Evolutionary conservation across 108 stramenopile species (phyloP), one percentile per base, ranked within the genome.

Genomic region (Cylindrotheca closterium): DNA sequence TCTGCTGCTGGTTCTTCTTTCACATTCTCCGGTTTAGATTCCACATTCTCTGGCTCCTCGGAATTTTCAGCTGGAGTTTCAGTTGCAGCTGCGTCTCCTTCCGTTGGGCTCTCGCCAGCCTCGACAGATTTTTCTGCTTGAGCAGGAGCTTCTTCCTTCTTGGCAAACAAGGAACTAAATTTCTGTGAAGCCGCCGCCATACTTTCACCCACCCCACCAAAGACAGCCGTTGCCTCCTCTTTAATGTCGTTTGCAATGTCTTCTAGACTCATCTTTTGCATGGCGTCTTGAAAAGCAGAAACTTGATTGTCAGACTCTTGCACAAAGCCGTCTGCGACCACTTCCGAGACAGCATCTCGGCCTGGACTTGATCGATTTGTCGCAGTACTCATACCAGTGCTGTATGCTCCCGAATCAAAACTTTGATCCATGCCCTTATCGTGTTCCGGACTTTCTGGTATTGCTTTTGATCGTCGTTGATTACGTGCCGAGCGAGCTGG

Each of bases 271-370:
- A 66, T 46, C 15, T 48, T 24, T 45, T 74, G 47, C 15, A 58
- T 33, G 1, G 60, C 46, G 4, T 37, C 50, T 24, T 23, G 30
- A 51, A 74, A 67, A 8, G 73, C 65, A 3, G 62, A 48, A 0
- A 67, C 65, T 56, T 74, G 52, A 3, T 55, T 57, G 30, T 67
- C 58, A 18, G 59, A 65, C 45, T 74, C 73, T 19, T 65, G 34
- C 27, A 74, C 65, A 51, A 74, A 74, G 34, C 67, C 46, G 33
- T 74, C 73, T 0, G 73, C 30, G 25, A 74, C 46, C 29, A 74
- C 50, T 10, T 65, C 37, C 7, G 37, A 42, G 15, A 15, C 37
- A 10, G 7, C 15, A 15, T 42, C 37, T 15, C 7, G 15, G 7
- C 37, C 37, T 42, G 37, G 37, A 15, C 7, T 42, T 42, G 7